Evolutionary conservation across 371 early-diverging fungal species (phyloP).

Genomic region (Gilbertella persicaria): DNA sequence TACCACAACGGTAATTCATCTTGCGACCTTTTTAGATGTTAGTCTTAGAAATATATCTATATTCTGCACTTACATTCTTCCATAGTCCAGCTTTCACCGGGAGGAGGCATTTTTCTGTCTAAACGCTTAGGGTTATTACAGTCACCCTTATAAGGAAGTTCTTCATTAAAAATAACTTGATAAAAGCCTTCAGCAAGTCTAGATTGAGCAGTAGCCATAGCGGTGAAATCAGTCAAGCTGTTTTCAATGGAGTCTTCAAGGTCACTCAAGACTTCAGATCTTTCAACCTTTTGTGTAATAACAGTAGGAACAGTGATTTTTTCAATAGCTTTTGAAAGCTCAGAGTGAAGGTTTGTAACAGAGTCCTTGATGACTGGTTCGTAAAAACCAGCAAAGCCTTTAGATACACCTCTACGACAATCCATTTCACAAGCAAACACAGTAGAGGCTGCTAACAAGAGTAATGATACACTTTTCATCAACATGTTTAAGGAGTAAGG

Average conservation of each 20-base stretch:
- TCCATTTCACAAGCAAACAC: constrained; percentile 57
- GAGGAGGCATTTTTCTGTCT: constrained; percentile 52
- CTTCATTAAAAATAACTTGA: constrained; percentile 56
- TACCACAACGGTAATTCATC: constrained; percentile 69
- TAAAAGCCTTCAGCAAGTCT: constrained; percentile 44
- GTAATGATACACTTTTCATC: constrained; percentile 9
- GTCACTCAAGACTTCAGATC: constrained; percentile 35
- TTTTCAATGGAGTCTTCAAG: constrained; percentile 20
- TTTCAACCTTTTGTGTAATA: constrained; percentile 31
- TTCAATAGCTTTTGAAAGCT: constrained; percentile 30
- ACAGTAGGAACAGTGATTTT: constrained; percentile 28
- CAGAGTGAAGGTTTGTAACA: constrained; percentile 28
- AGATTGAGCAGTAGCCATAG: constrained; percentile 22
- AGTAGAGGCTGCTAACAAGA: constrained; percentile 8
- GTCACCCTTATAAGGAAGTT: constrained; percentile 65
- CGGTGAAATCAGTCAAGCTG: constrained; percentile 22
- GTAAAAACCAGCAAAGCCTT: constrained; percentile 56
- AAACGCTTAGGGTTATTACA: constrained; percentile 61
- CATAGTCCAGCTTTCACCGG: constrained; percentile 56
- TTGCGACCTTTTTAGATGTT: constrained; percentile 44
- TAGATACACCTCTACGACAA: constrained; percentile 56
- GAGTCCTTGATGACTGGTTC: constrained; percentile 33
- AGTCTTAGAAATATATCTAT: too few relatives aligned
- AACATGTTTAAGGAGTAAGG: constrained; percentile 4
- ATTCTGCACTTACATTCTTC: constrained; percentile 51